Evolutionary conservation across 2,329 filamentous ascomycete species (phyloP), one percentile per base, ranked within the genome.

Genomic region (Trichophyton rubrum): DNA sequence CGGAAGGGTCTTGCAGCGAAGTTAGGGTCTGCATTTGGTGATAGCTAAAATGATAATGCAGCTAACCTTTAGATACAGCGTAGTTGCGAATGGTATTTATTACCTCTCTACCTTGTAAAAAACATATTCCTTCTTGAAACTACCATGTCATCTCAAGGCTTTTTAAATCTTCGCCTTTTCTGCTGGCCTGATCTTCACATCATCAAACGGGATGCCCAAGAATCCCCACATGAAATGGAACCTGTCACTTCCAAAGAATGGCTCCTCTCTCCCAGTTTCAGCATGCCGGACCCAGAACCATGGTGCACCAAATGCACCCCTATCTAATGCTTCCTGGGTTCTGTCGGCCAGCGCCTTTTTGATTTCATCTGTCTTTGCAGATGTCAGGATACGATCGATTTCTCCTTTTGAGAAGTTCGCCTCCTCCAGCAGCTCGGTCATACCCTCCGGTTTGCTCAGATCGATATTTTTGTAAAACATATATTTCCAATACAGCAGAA

Each of bases 271-370:
- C 13, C 64, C 65, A 11, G 47, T 53, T 51, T 66, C 59, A 15
- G 27, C 70, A 66, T 86, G 83, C 17, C 77, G 79, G 2, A 85
- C 87, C 80, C 84, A 85, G 62, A 88, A 77, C 88, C 88, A 92
- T 1, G 89, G 89, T 57, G 84, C 83, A 0, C 89, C 89, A 71
- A 88, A 92, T 0, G 88, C 88, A 0, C 88, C 88, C 41, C 82
- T 80, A 15, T 63, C 58, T 3, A 89, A 70, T 0, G 82, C 86
- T 64, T 79, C 78, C 62, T 82, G 77, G 17, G 87, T 90, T 49
- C 79, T 79, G 3, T 72, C 75, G 62, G 80, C 79, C 30, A 89
- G 72, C n/a, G 69, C 72, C 61, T 79, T 72, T 68, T 84, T 84
- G 66, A 73, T 75, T 64, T 80, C 73, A 3, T 78, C 75, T 22